Evolutionary conservation across 176 grass and related monocot species (phyloP), one percentile per base, ranked within the genome.

Genomic region (Eremochloa ophiuroides): DNA sequence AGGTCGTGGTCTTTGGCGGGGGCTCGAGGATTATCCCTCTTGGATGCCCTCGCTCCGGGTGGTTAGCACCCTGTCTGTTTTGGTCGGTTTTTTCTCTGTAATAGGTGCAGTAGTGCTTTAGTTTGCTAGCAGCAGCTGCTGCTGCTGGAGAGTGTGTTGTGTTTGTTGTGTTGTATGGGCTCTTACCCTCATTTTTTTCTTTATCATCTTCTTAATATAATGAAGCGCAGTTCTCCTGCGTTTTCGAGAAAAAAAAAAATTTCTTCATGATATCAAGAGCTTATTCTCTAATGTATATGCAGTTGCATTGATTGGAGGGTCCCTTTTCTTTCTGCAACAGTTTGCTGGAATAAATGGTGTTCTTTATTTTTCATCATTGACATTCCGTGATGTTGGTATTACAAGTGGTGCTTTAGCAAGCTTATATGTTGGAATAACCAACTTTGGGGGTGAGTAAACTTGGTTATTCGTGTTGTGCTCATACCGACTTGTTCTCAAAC

Each of bases 341-440:
- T 95, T 99, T 91, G 88, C 96, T 93, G 96, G 96, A 91, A 95
- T 99, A 89, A 99, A 99, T 93, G 96, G 96, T 47, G 96, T 99
- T 87, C 90, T 99, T 71, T 99, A 99, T 80, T 99, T 99, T 83
- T 99, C 93, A 58, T 99, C 96, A 83, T 91, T 99, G 53, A 99
- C 96, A 88, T 99, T 99, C 74, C 90, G 84, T 85, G 93, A 95
- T 91, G 96, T 95, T 81, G 96, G 96, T 47, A 95, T 99, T 84
- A 91, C 88, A 17, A 93, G 87, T 66, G 64, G 87, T 86, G 87
- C 89, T 84, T 90, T 99, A 80, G 88, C 93, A 37, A 95, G 91
- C 76, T 91, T 99, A 80, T 91, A 91, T 90, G 96, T 99, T 60
- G 96, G 96, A 59, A 89, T 99, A 78, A 99, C 93, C 66, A 95